Evolutionary conservation across 441 rosid species (phyloP), one percentile per base, ranked within the genome.

Genomic region (Brassica balearica): DNA sequence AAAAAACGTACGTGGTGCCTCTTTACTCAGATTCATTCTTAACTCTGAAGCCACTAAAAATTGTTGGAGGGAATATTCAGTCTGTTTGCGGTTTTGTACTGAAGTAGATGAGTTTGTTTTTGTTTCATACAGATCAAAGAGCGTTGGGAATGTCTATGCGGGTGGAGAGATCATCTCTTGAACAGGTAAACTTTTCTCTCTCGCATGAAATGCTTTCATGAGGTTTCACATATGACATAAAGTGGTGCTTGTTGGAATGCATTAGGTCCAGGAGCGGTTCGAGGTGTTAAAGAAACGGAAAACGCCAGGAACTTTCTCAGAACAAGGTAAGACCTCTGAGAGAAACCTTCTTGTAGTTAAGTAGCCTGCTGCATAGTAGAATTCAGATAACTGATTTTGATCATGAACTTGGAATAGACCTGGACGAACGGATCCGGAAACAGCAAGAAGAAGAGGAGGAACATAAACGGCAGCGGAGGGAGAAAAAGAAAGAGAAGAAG

Each of bases 131-230:
- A 96, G 99, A 96, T 90, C 99, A 96, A 87, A 87, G 99, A 84
- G 99, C 99, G 64, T 75, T 92, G 89, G 99, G 99, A 68, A 93
- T 96, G 99, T 93, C 98, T 79, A 96, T 96, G 99, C 89, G 98
- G 63, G 95, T 89, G 32, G 99, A 96, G 83, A 87, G 98, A 34
- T 97, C 98, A 62, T 89, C 96, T 69, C 97, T 96, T 81, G 72
- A 88, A 71, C 99, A 95, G 87, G 99, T 95, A 77, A 17, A 10
- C 20, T 15, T 10, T 15, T 15, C 17, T 15, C 17, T 15, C 17
- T 15, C 17, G 17, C 17, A 15, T 15, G 17, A 15, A 15, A 19
- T 81, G 74, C 51, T 75, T 19, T 68, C 62, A 15, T 61, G 55
- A 14, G 61, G 12, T 41, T 41, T 62, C 73, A 9, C 58, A 38